Percentiles rank a stretch among this genome's conserved stretches.
These are phyloP conservation scores for Auricularia auricula-judae DNA, from an alignment of 768 basidiomycete species.

Conservation along the genomic window DNA sequence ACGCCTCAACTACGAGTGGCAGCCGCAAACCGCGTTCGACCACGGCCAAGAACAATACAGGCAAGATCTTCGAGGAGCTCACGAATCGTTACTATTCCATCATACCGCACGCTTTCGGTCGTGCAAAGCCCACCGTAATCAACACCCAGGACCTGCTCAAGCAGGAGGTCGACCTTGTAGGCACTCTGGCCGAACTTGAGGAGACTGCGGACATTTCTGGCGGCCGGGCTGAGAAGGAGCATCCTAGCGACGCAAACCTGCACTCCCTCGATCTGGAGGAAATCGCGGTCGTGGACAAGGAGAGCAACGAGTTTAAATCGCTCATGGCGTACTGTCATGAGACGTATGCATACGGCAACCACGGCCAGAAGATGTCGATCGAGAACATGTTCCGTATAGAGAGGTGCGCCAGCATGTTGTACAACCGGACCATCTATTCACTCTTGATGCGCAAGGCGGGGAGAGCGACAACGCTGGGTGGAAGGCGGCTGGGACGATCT, in stretches of 20 bases:
- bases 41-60: background rate
- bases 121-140: conserved; percentile 37
- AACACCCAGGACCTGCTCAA: conserved; percentile 27
- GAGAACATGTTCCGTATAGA: conserved; percentile 44
- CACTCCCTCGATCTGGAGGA: conserved; percentile 36
- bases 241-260: conserved; percentile 48
- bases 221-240: background rate
- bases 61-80: background rate
- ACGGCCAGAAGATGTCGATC: conserved; percentile 25
- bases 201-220: background rate
- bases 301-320: conserved; percentile 34
- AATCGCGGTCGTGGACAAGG: conserved; percentile 36
- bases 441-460: conserved; percentile 13
- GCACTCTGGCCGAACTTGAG: conserved; percentile 52
- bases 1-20: conserved; percentile 34
- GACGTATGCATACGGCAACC: conserved; percentile 44
- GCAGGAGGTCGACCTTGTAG: conserved; percentile 50
- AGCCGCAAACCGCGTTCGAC: conserved; percentile 13
- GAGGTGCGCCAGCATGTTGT: conserved; percentile 21
- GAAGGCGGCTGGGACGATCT: conserved; percentile 34
- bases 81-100: conserved; percentile 23
- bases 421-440: background rate
- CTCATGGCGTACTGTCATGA: conserved; percentile 39
- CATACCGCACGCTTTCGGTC: conserved; percentile 51
- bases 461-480: conserved; percentile 32